phyloP scores from a whole-genome alignment of 805 yeast species.

The Kuraishia capsulata region DNA sequence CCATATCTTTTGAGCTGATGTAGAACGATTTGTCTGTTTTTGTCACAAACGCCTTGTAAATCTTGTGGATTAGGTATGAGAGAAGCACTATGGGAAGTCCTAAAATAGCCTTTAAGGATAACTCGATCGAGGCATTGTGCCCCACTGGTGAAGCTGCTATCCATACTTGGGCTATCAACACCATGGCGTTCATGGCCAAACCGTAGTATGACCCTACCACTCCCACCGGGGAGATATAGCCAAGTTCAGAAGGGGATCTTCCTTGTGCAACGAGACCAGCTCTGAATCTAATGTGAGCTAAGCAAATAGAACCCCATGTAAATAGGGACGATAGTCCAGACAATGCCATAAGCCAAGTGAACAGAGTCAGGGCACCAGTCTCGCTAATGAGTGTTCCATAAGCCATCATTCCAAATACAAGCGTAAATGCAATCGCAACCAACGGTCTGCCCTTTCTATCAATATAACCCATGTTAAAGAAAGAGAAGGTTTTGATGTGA shows the following conservation, averaged over 20 bases:
- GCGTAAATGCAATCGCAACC: slow-evolving; percentile 30
- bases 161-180: slow-evolving; percentile 38
- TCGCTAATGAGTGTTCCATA: slow-evolving; percentile 14
- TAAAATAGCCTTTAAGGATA: slow-evolving; percentile 35
- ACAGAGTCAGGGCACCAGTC: slow-evolving; percentile 20
- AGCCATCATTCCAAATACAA: slow-evolving; percentile 31
- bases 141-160: slow-evolving; percentile 33
- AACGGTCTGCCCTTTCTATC: slow-evolving; percentile 44
- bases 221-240: slow-evolving; percentile 33
- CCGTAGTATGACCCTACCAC: slow-evolving; percentile 31
- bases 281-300: slow-evolving; percentile 37
- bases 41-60: slow-evolving; percentile 8
- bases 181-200: slow-evolving; percentile 21
- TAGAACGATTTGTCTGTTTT: slow-evolving; percentile 8
- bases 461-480: slow-evolving; percentile 28
- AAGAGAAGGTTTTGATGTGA: slow-evolving; percentile 28
- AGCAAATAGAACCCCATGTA: slow-evolving; percentile 40
- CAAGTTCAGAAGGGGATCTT: slow-evolving; percentile 28
- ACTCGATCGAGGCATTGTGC: slow-evolving; percentile 19
- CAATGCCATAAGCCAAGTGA: slow-evolving; percentile 39
- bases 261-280: slow-evolving; percentile 33
- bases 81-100: slow-evolving; percentile 36
- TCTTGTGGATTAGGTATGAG: slow-evolving; percentile 34
- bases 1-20: slow-evolving; percentile 10
- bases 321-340: slow-evolving; percentile 39